Base-by-base conservation (phyloP, 2,329 filamentous ascomycete genomes). In the Venturia oleaginea region DNA sequence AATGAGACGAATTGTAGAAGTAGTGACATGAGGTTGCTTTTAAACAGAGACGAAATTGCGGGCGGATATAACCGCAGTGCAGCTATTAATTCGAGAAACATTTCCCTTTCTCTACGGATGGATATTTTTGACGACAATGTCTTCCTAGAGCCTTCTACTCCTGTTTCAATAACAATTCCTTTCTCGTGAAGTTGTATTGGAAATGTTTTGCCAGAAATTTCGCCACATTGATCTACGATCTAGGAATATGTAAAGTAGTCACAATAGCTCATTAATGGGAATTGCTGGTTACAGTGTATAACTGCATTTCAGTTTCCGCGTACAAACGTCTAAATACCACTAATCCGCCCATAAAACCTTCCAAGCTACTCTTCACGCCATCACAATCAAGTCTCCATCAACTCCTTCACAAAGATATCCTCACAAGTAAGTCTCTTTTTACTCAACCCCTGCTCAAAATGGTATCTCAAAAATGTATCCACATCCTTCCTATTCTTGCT, bases 401-500 rank as follows among this genome's bases (percentile, higher is more conserved):
- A 46, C 2, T 22, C 43, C 43, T 46, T 8, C 2, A 46, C 43
- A 46, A 46, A 46, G 8, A 46, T 46, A 46, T 46, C 43, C 43
- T 46, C 43, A 46, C 43, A 46, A 7, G 19, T 46, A 11, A 46
- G n/a, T 17, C 43, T 46, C 43, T n/a, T 46, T 17, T 5, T 59
- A 24, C 27, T 32, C 24, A 59, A n/a, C 34, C 54, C 66, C 65
- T 76, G 74, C 51, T 75, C 69, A 48, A 70, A 62, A 54, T 74
- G 66, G 40, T 67, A 71, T n/a, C 68, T 48, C 22, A 75, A 67
- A 46, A 75, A 61, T 1, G 67, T 69, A 66, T 75, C 72, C 22
- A 75, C 67, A 11, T 71, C 72, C 65, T 71, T 72, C 34, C 72
- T 67, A 65, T 76, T 76, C 30, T 57, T 27, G 42, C 74, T 72